Percentiles rank a stretch among this genome's conserved stretches.
phyloP scores from a whole-genome alignment of 352 stramenopile genomes.

The Pythium aquatile region DNA sequence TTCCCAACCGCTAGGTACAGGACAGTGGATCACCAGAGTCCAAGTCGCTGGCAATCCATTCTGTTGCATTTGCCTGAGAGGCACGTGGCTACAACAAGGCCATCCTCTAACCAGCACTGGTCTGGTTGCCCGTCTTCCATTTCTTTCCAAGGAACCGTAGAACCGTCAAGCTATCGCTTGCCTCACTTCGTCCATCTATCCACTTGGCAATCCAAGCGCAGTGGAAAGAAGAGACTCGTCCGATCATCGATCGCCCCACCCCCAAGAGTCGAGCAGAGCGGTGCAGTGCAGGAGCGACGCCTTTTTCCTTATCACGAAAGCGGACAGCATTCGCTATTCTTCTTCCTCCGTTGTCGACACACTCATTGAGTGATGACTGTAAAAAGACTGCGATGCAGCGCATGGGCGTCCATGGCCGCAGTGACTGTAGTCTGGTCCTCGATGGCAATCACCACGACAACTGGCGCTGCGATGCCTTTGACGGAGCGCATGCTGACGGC shows the following conservation, averaged over 20 bases:
- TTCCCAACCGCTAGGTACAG: neutral
- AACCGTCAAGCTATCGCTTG: neutral
- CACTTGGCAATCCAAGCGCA: neutral
- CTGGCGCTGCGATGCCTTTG: constrained; percentile 2
- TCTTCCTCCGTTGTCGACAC: constrained; percentile 3
- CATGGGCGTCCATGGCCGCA: constrained; percentile 8
- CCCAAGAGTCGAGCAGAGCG: constrained; percentile 5
- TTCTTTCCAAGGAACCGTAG: constrained; percentile 5
- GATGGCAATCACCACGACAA: neutral
- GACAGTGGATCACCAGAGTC: no score
- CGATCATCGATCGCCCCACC: neutral
- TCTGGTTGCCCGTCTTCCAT: neutral
- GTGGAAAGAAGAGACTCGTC: neutral
- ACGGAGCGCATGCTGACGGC: neutral
- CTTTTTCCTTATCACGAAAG: neutral
- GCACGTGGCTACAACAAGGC: neutral
- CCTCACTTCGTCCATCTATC: neutral
- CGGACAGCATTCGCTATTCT: constrained; percentile 7
- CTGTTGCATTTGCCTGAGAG: neutral
- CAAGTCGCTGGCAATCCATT: neutral
- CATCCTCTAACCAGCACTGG: neutral
- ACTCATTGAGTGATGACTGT: constrained; percentile 11
- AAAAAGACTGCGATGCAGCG: constrained; percentile 4
- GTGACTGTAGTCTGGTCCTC: constrained; percentile 4
- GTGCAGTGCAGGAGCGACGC: neutral